Conservation (phyloP, 805 yeast species). For the Scheffersomyces ergatensis region DNA sequence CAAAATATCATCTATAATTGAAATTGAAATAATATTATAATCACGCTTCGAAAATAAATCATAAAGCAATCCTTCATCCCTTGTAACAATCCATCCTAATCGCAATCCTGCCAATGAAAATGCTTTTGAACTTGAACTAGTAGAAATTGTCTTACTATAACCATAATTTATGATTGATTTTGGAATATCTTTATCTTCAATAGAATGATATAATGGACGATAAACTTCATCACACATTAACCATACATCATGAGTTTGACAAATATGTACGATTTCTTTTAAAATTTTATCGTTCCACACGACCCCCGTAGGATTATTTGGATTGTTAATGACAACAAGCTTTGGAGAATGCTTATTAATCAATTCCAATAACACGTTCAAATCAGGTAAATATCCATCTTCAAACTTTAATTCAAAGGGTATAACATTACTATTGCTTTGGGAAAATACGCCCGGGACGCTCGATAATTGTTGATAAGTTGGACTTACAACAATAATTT, state of each 20-base stretch:
- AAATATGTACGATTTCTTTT: constrained; percentile 33
- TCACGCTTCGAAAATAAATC: constrained; percentile 42
- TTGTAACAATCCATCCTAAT: constrained; percentile 50
- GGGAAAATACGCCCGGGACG: constrained; percentile 47
- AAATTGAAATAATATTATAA: constrained; percentile 50
- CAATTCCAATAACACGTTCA: constrained; percentile 26
- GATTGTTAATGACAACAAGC: constrained; percentile 46
- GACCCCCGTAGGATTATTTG: constrained; percentile 47
- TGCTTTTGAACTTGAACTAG: constrained; percentile 54
- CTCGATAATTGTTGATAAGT: constrained; percentile 49
- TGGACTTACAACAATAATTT: constrained; percentile 48
- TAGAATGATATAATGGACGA: constrained; percentile 48
- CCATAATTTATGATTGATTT: constrained; percentile 38
- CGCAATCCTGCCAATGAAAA: constrained; percentile 53
- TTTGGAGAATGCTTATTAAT: constrained; percentile 33
- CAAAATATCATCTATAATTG: constrained; percentile 44
- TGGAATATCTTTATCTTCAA: constrained; percentile 21
- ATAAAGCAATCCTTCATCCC: constrained; percentile 24
- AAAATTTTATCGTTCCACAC: constrained; percentile 36
- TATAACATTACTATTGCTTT: constrained; percentile 29
- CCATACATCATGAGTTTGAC: constrained; percentile 28
- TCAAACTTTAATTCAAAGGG: constrained; percentile 28
- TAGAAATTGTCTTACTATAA: constrained; percentile 42
- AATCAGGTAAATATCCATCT: constrained; percentile 34
- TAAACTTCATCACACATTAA: constrained; percentile 54